Conservation (phyloP, 768 basidiomycete species). For the Trametes maxima region DNA sequence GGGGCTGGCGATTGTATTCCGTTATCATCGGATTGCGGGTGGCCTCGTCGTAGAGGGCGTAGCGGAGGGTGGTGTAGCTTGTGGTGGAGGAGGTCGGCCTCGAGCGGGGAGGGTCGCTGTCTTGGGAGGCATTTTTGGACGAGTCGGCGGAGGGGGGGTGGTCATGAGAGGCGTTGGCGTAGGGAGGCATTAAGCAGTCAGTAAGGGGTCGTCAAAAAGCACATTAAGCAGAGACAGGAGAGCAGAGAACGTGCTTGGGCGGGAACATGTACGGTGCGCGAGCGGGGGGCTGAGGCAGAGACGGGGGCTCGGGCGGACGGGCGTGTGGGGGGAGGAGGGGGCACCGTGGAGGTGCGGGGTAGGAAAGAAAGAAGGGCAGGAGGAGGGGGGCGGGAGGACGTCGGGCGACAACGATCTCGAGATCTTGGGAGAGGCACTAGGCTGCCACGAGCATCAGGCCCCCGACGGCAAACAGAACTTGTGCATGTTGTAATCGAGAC, state of each 20-base stretch:
- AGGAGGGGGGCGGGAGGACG: background rate
- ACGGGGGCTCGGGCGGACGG: background rate
- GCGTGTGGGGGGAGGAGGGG: background rate
- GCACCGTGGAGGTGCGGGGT: background rate
- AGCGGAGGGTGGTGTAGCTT: slow-evolving; percentile 27
- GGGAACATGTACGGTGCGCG: slow-evolving; percentile 2
- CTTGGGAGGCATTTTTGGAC: slow-evolving; percentile 15
- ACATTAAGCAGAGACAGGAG: slow-evolving; percentile 1
- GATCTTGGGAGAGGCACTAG: slow-evolving; percentile 15
- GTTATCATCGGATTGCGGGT: background rate
- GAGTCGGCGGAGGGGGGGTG: slow-evolving; percentile 2
- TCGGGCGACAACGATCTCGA: slow-evolving; percentile 16
- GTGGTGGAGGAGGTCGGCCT: slow-evolving; percentile 5
- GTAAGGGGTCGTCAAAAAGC: slow-evolving; percentile 5
- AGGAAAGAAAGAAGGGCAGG: background rate
- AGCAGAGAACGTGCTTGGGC: background rate
- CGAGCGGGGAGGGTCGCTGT: slow-evolving; percentile 4
- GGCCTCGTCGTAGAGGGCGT: slow-evolving; percentile 21
- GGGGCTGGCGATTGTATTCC: slow-evolving; percentile 4
- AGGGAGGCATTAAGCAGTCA: slow-evolving; percentile 20
- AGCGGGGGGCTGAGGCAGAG: background rate
- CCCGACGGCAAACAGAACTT: background rate
- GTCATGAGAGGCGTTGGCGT: slow-evolving; percentile 16
- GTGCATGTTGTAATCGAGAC: background rate
- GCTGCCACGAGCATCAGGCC: slow-evolving; percentile 17